These are phyloP conservation scores for Cystofilobasidium ferigula DNA, from an alignment of 768 basidiomycete species.

Conservation along the genomic window DNA sequence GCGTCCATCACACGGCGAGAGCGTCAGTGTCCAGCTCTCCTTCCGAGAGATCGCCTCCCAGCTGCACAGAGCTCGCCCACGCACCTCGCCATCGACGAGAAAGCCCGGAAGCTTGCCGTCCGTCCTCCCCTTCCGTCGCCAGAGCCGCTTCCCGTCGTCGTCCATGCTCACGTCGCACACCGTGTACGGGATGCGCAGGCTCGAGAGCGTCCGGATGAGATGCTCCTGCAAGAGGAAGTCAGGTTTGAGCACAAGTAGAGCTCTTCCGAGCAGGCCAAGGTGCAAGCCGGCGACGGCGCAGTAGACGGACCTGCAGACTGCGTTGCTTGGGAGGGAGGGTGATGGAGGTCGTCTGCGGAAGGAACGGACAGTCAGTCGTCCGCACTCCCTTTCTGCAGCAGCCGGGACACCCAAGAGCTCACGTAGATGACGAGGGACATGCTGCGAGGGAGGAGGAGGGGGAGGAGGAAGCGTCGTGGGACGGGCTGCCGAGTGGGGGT, in stretches of 20 bases:
- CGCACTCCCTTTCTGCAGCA: not conserved
- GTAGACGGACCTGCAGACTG: not conserved
- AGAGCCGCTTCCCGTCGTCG: slow-evolving; percentile 16
- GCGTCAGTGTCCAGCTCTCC: not conserved
- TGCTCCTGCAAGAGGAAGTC: slow-evolving; percentile 12
- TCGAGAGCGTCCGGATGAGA: slow-evolving; percentile 17
- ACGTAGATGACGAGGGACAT: slow-evolving; percentile 7
- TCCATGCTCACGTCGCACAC: slow-evolving; percentile 12
- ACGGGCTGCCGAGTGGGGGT: not conserved
- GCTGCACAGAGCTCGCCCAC: not conserved
- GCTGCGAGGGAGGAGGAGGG: not conserved
- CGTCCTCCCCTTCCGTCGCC: slow-evolving; percentile 24
- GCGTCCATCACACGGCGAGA: not conserved
- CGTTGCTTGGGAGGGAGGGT: not conserved
- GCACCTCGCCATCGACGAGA: slow-evolving; percentile 20
- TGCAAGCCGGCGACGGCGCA: not conserved
- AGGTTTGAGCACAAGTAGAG: no score
- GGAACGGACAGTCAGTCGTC: not conserved
- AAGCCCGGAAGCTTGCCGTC: slow-evolving; percentile 20
- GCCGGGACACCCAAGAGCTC: not conserved
- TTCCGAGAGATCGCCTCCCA: not conserved
- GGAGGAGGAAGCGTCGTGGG: no score
- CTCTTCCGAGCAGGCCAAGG: no score
- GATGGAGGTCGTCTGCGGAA: not conserved
- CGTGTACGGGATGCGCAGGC: slow-evolving; percentile 9